Evolutionary conservation across 192 early-diverging fungal species (phyloP), one percentile per base, ranked within the genome.

Genomic region (Chytriomyces confervae): DNA sequence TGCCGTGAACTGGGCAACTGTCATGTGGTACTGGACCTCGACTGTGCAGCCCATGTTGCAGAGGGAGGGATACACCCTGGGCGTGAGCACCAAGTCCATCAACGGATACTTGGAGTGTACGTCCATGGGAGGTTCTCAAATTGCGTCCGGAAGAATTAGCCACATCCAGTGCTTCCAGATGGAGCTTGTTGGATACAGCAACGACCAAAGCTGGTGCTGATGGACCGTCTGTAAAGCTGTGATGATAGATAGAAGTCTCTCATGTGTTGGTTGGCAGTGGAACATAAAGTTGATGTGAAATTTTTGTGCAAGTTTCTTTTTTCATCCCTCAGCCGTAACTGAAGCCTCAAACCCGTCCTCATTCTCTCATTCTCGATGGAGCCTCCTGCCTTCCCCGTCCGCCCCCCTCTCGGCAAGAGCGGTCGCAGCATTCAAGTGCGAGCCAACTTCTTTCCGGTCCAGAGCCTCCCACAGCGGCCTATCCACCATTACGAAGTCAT

Each of bases 401-500:
- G 87, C 23, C 87, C 87, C 24, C 78, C 62, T 20, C 61, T 82
- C 29, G 87, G 87, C 61, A 61, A 48, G 0, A 24, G 79, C 6
- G 86, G 85, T 20, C 66, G 87, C 20, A 18, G 62, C 10, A 87
- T 85, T 69, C 84, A 88, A 79, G 80, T 87, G 11, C 69, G 86
- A 11, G 68, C 86, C 24, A 98, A 98, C 83, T 94, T 93, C 76
- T 94, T 95, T 77, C 90, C 93, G 65, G 80, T 98, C 45, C 82
- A 78, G 43, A 83, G 85, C 27, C 87, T 93, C 13, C 90, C 92
- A 5, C 78, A 87, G 16, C 84, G 77, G 0, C 88, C 89, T 5
- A 87, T 98, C n/a, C 87, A 92, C 80, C 97, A 97, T 72, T 98
- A 97, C 83, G 94, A 95, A 82, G 85, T 98, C 11, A 86, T 85